Evolutionary conservation across 164 flowering plant genomes (phyloP).

Genomic region (Aristolochia fimbriata): DNA sequence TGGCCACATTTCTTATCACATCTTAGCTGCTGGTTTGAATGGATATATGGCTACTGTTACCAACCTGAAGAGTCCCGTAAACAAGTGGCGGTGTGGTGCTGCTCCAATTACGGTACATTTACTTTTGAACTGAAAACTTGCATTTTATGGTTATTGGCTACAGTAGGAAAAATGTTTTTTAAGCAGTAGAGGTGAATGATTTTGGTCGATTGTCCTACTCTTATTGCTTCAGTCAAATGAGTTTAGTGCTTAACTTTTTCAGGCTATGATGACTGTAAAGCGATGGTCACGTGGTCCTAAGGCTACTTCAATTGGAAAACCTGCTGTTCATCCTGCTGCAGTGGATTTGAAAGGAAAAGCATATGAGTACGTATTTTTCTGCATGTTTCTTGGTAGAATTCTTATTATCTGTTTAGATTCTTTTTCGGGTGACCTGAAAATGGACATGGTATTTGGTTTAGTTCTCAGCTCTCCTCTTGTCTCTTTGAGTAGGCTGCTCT

Average conservation of each 20-base stretch:
- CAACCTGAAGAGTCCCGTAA: slow-evolving; percentile 83
- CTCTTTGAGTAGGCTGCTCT: too few species aligned
- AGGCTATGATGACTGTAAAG: slow-evolving; percentile 98
- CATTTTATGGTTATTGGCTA: neutral
- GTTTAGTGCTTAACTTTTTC: neutral
- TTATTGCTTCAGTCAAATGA: neutral
- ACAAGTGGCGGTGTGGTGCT: slow-evolving; percentile 98
- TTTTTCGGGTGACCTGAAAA: too few species aligned
- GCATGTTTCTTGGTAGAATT: slow-evolving; percentile 1
- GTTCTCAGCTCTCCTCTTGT: too few species aligned
- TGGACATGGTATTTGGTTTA: too few species aligned
- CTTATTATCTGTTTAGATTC: neutral
- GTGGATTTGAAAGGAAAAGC: slow-evolving; percentile 94
- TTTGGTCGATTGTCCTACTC: neutral
- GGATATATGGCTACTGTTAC: slow-evolving; percentile 96
- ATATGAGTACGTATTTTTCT: slow-evolving; percentile 57
- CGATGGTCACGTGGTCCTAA: slow-evolving; percentile 71
- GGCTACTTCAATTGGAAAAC: slow-evolving; percentile 58
- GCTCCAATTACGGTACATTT: slow-evolving; percentile 79
- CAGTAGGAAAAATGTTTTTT: neutral
- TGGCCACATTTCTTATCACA: slow-evolving; percentile 90
- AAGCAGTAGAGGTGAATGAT: neutral
- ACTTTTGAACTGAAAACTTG: neutral
- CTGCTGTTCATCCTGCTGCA: slow-evolving; percentile 82
- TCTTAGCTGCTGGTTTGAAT: slow-evolving; percentile 91